A percentile compares a stretch with the other conserved stretches of the same genome.
phyloP scores from a whole-genome alignment of 176 grass and related monocot species.

The Otatea glauca region DNA sequence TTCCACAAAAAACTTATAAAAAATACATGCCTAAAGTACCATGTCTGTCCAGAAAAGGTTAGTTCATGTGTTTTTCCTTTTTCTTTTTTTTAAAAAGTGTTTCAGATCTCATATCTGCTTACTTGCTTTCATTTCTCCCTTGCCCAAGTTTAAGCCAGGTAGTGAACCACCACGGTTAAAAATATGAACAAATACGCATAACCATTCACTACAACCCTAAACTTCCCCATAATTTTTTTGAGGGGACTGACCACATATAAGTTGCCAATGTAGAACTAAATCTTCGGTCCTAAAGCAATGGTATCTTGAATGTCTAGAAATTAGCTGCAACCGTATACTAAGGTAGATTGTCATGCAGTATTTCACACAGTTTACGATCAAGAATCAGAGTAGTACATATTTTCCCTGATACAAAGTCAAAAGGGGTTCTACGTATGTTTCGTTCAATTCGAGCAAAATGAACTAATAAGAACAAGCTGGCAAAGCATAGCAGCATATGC shows the following conservation, averaged over 20 bases:
- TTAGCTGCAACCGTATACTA: neutral
- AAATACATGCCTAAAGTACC: neutral
- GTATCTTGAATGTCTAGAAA: neutral
- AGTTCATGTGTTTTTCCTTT: neutral
- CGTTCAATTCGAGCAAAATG: neutral
- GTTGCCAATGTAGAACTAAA: neutral
- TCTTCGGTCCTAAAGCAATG: neutral
- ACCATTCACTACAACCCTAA: neutral
- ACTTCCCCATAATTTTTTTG: neutral
- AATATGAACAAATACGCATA: neutral
- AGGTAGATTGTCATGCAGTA: neutral
- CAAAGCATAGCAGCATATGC: too few species aligned
- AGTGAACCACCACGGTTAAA: neutral
- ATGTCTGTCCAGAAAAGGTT: neutral
- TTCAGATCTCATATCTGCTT: neutral
- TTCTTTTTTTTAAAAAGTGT: neutral
- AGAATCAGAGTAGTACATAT: neutral
- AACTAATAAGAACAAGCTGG: too few species aligned
- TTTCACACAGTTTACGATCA: neutral
- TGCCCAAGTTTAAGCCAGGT: neutral
- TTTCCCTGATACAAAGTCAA: neutral
- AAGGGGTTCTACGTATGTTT: neutral
- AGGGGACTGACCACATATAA: neutral
- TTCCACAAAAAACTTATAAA: neutral
- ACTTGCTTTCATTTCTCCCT: neutral